Evolutionary conservation across 1,284 basidiomycete genomes (phyloP), one percentile per base, ranked within the genome.

Genomic region (Mycosarcoma maydis): DNA sequence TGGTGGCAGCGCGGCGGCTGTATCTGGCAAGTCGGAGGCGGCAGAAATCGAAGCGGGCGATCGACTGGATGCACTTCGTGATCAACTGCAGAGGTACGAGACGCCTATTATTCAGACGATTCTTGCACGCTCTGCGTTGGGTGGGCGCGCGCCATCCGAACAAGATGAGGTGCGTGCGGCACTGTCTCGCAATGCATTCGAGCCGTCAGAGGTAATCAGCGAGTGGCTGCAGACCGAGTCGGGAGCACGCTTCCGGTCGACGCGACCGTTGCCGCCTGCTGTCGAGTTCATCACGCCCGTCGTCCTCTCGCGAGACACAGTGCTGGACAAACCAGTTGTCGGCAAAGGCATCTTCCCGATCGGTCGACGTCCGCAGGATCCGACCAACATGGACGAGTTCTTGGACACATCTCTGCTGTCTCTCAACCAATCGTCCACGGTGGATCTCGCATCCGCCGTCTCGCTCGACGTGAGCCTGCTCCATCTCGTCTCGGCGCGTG

Each of bases 61-160:
- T 19, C 4, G 26, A 36, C 6, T n/a, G n/a, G n/a, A n/a, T n/a
- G n/a, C n/a, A n/a, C n/a, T 56, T 11, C 59, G 53, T 14, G 27
- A 13, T 3, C 38, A 56, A 16, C 36, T 62, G 13, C 33, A 38
- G 44, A 38, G 48, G 14, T 56, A 52, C 49, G 60, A 64, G 33
- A 44, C 53, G 1, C 48, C 60, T 19, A 43, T 64, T 45, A 36
- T 64, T n/a, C 53, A 64, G 23, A 24, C 60, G 7, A 56, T 40
- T 41, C 60, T 64, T 20, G 33, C 60, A 1, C 53, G 60, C 0
- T 11, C 30, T 11, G 38, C 44, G 3, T 42, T 64, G 17, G 20
- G 24, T n/a, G 38, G 10, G 14, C 36, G 47, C 8, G 11, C 38
- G 8, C 7, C 6, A 1, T 0, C 3, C 34, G 59, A 62, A 11